Evolutionary conservation across 352 stramenopile genomes (phyloP), one percentile per base, ranked within the genome.

Genomic region (Phytophthora pseudosyringae): DNA sequence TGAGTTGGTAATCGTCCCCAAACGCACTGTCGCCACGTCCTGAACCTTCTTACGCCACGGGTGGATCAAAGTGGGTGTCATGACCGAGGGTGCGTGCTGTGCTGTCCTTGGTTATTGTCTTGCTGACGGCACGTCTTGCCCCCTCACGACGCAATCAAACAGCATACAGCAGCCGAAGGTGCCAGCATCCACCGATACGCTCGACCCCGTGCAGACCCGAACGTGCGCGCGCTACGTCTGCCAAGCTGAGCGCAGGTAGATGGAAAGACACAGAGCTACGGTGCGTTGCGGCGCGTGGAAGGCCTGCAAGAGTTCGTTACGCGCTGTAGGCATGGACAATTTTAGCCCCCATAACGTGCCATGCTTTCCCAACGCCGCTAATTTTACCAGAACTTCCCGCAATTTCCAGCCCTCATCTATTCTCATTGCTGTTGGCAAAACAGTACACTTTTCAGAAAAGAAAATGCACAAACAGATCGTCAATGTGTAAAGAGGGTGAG

Each of bases 41-140:
- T 76, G 73, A 12, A 77, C 63, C 18, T 79, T 83, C 16, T 69
- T 71, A 41, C 51, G 48, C 57, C 46, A 66, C 35, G 61, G 52
- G 50, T 67, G 59, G 29, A 84, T 71, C 39, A 77, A 49, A 29
- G 66, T 68, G 50, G 28, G 75, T 55, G 77, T 84, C 63, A 81
- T 76, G 48, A 35, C 28, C 50, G 25, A 50, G 56, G 26, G 48
- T 48, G 35, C 33, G 25, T 43, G 16, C 36, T 47, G 35, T 56
- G 43, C 52, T 57, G 56, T 21, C 33, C 33, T 51, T 62, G 33
- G 25, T 21, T 21, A 66, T 44, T 53, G 45, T 41, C 31, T 60
- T 12, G 39, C 31, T 47, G 51, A 68, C 59, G 29, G 45, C 52
- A 48, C 58, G 44, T 51, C 58, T 57, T 60, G 44, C 44, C 57